These are phyloP conservation scores for Leucaena leucocephala DNA, from an alignment of 306 rosid species.

Conservation along the genomic window DNA sequence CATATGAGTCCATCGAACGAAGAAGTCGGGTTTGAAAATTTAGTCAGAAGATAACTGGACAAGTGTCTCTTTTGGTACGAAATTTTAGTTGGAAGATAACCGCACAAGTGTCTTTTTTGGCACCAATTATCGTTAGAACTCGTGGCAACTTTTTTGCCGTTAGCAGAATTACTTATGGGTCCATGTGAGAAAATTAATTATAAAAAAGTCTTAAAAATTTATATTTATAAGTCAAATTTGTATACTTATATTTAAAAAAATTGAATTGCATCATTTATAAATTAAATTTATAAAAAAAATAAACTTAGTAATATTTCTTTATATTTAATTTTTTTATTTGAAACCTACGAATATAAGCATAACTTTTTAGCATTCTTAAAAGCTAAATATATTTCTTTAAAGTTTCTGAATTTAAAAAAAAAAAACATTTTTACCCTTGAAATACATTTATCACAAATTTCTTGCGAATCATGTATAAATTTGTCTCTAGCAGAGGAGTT, in stretches of 20 bases:
- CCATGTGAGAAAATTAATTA: too few species aligned
- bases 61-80: background rate
- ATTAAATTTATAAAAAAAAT: too few species aligned
- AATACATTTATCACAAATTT: background rate
- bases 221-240: too few species aligned
- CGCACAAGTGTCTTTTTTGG: background rate
- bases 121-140: background rate
- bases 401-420: background rate
- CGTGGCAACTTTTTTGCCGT: background rate
- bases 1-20: slow-evolving; percentile 39
- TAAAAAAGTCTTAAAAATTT: too few species aligned
- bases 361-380: too few species aligned
- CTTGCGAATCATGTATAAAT: too few species aligned
- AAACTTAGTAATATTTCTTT: too few species aligned
- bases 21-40: slow-evolving; percentile 5
- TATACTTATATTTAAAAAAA: too few species aligned
- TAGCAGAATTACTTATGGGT: too few species aligned
- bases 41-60: background rate
- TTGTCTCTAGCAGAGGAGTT: too few species aligned
- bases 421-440: background rate
- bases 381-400: background rate
- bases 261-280: too few species aligned
- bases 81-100: background rate
- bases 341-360: background rate
- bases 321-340: too few species aligned